Evolutionary conservation across 257 asterid genomes (phyloP), one percentile per base, ranked within the genome.

Genomic region (Nemophila menziesii): DNA sequence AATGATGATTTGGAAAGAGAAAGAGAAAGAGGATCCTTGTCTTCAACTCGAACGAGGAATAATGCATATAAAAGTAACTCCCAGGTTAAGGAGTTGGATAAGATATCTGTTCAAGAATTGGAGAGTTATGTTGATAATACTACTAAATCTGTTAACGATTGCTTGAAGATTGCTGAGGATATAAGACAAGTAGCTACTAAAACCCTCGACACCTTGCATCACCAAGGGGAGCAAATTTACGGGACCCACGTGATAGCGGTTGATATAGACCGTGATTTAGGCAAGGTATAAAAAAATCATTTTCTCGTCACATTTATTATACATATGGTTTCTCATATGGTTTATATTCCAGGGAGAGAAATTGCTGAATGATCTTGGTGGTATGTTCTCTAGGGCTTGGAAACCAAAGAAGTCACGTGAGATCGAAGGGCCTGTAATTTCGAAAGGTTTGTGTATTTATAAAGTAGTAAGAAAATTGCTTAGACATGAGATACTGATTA

Each of bases 341-440:
- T 10, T 22, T 27, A 15, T 19, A 58, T 51, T 55, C 12, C 46
- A 90, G 96, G 99, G 99, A 12, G 96, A 90, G 65, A 90, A 81
- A 64, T 56, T 90, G 64, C 55, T 90, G 82, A 82, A 75, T 39
- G 73, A 65, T 66, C 93, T 90, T 19, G 96, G 96, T 3, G 96
- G 99, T 43, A 90, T 90, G 99, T 90, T 90, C 44, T 75, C 96
- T 1, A 81, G 38, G 93, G 83, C 96, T 11, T 85, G 99, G 99
- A 90, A 74, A 59, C 84, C 93, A 8, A 90, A 85, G 79, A 90
- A 85, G 74, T 61, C 74, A 3, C 58, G 34, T 46, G 71, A 62
- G 3, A 79, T 90, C 43, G 55, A 60, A 1, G 99, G 96, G 41
- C 99, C 96, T 3, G 34, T 51, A 63, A 71, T 71, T 36, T 49